These are phyloP conservation scores for Magnusiomyces ingens DNA, from an alignment of 1,139 yeast genomes.

Conservation along the genomic window DNA sequence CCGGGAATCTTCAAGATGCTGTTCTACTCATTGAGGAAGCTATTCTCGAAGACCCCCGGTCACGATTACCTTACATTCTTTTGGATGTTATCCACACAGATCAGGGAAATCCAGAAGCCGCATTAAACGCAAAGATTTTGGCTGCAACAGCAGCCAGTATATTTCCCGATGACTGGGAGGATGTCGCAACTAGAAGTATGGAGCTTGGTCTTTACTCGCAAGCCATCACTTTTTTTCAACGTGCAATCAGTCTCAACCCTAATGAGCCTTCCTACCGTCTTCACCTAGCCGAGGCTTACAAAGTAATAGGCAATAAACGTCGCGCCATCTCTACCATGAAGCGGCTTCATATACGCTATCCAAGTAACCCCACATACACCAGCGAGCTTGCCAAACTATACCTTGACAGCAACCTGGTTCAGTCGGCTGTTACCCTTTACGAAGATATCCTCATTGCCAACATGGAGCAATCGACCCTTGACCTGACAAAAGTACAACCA, in stretches of 20 bases:
- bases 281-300: slow-evolving; percentile 56
- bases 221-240: slow-evolving; percentile 74
- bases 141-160: slow-evolving; percentile 79
- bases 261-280: slow-evolving; percentile 44
- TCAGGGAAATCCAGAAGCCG: slow-evolving; percentile 59
- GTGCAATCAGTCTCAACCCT: slow-evolving; percentile 58
- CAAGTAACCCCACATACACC: slow-evolving; percentile 55
- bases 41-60: slow-evolving; percentile 66
- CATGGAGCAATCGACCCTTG: slow-evolving; percentile 20
- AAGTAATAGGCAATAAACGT: slow-evolving; percentile 55
- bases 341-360: slow-evolving; percentile 52
- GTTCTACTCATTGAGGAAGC: slow-evolving; percentile 63
- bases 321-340: slow-evolving; percentile 74
- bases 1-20: slow-evolving; percentile 59
- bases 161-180: slow-evolving; percentile 78
- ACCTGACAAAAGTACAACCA: slow-evolving; percentile 22
- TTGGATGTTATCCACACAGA: slow-evolving; percentile 76
- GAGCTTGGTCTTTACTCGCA: slow-evolving; percentile 70
- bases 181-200: slow-evolving; percentile 68
- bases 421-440: slow-evolving; percentile 78
- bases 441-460: slow-evolving; percentile 33
- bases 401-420: slow-evolving; percentile 64
- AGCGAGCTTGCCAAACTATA: slow-evolving; percentile 73
- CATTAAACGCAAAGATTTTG: slow-evolving; percentile 73
- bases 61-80: slow-evolving; percentile 76